Conservation (phyloP, 495 filamentous ascomycete species). For the Viridothelium virens region DNA sequence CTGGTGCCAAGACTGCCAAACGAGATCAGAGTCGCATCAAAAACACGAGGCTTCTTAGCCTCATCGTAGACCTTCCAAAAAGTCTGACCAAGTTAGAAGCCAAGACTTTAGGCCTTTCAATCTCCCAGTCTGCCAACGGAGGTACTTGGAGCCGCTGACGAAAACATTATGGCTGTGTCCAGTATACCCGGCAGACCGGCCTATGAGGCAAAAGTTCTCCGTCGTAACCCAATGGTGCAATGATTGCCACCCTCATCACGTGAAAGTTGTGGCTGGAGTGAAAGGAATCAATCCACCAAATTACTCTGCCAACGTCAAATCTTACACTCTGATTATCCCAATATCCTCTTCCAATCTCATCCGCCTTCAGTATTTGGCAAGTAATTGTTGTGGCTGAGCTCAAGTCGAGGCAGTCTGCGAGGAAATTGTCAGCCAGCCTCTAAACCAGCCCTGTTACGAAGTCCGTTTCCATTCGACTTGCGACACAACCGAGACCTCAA, state of each 20-base stretch:
- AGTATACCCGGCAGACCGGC: background rate
- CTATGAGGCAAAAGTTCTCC: background rate
- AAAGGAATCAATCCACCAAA: background rate
- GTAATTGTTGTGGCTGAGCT: background rate
- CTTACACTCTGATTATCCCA: background rate
- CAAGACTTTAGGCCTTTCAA: too few species aligned
- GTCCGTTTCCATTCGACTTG: conserved; percentile 11
- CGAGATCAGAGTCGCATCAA: background rate
- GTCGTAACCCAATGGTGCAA: background rate
- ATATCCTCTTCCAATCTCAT: background rate
- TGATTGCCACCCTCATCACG: conserved; percentile 2
- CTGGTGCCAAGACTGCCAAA: background rate
- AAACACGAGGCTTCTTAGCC: background rate
- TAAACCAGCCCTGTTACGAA: conserved; percentile 10
- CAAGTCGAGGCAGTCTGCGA: background rate
- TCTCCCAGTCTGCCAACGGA: too few species aligned
- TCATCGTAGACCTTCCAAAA: too few species aligned
- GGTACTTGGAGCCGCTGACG: background rate
- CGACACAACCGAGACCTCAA: conserved; percentile 10
- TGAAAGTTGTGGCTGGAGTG: conserved; percentile 5
- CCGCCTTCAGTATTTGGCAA: background rate
- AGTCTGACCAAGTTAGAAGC: too few species aligned
- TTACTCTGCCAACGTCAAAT: conserved; percentile 10
- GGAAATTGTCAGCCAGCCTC: conserved; percentile 4
- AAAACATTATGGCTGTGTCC: background rate